Conservation (phyloP, 345 rosid genomes). For the Eucalyptus cloeziana region DNA sequence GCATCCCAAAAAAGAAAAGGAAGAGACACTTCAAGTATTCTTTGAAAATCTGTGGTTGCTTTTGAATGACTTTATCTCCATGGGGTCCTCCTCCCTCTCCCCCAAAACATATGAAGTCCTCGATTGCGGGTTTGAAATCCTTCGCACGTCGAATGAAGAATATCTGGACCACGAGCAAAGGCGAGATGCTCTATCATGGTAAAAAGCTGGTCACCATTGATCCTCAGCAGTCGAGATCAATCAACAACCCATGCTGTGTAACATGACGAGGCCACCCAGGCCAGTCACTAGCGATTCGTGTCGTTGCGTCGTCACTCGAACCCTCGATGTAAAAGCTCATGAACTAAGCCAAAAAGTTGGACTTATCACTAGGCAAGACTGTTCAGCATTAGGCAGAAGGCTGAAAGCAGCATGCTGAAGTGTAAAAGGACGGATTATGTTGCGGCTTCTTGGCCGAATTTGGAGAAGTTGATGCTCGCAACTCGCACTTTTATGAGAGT, state of each 20-base stretch:
- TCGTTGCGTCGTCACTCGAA: neutral
- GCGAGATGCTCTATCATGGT: neutral
- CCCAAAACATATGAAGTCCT: neutral
- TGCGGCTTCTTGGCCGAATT: neutral
- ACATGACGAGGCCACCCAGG: neutral
- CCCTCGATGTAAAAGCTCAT: neutral
- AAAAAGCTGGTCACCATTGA: neutral
- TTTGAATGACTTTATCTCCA: constrained; percentile 1
- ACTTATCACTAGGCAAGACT: neutral
- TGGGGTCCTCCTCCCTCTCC: neutral
- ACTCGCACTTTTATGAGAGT: neutral
- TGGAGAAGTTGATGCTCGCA: neutral
- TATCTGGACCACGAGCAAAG: neutral
- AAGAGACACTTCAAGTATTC: neutral
- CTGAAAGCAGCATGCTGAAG: neutral
- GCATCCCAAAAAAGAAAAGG: neutral
- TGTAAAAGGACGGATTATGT: neutral
- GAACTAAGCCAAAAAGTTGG: neutral
- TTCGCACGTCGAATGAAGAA: neutral
- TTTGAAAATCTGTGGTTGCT: constrained; percentile 6
- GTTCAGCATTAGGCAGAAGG: neutral
- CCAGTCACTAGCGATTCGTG: neutral
- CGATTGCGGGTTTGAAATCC: neutral
- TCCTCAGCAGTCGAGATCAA: neutral
- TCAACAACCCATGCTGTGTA: neutral